phyloP scores from a whole-genome alignment of 805 yeast species.

The Starmerella floricola region DNA sequence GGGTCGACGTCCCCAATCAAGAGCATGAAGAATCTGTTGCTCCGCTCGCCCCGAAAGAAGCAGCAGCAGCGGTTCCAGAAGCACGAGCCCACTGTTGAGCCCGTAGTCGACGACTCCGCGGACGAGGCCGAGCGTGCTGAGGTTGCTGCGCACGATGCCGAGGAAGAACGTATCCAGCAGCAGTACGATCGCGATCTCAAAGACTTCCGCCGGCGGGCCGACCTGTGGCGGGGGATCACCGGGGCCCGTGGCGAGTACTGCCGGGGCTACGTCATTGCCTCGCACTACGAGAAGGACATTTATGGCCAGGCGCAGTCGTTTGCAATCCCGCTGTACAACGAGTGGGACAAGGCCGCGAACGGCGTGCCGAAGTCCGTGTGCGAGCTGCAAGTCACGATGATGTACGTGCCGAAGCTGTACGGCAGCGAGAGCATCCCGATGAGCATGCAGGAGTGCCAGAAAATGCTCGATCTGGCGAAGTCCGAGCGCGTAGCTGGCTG shows the following conservation, averaged over 20 bases:
- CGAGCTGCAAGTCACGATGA: conserved; percentile 53
- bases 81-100: conserved; percentile 6
- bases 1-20: conserved; percentile 9
- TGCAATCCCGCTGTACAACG: conserved; percentile 57
- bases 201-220: conserved; percentile 25
- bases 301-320: conserved; percentile 43
- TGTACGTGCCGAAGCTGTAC: conserved; percentile 48
- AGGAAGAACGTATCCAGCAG: conserved; percentile 2
- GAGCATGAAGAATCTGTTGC: conserved; percentile 22
- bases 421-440: conserved; percentile 43
- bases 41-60: conserved; percentile 19
- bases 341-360: conserved; percentile 51
- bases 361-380: conserved; percentile 50
- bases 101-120: too few relatives aligned
- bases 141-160: neutral
- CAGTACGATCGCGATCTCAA: conserved; percentile 18
- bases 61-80: conserved; percentile 8
- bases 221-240: conserved; percentile 44
- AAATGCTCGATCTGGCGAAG: conserved; percentile 25
- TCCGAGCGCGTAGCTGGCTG: conserved; percentile 26
- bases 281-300: conserved; percentile 43
- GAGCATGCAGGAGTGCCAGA: conserved; percentile 37
- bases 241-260: conserved; percentile 89
- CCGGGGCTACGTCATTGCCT: conserved; percentile 54
- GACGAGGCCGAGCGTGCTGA: too few relatives aligned